These are phyloP conservation scores for Fusarium caatingaense DNA, from an alignment of 2,329 filamentous ascomycete species.

Conservation along the genomic window DNA sequence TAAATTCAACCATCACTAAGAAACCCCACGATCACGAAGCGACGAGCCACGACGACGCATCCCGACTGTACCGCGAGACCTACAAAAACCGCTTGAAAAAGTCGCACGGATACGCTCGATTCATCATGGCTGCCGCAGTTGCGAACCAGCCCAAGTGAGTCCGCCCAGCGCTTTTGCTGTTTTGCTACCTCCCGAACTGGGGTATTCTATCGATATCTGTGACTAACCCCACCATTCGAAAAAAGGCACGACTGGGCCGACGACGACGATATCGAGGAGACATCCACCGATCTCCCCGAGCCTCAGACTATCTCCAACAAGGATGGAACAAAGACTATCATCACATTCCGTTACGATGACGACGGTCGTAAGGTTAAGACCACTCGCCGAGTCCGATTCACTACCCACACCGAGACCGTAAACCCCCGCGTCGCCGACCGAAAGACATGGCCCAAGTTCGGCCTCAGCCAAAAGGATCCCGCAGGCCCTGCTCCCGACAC, in stretches of 20 bases:
- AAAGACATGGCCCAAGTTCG: conserved; percentile 93
- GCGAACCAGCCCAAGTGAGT: conserved; percentile 57
- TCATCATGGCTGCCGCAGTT: conserved; percentile 55
- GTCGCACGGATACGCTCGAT: conserved; percentile 34
- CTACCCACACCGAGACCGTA: conserved; percentile 89
- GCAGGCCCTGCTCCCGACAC: conserved; percentile 88
- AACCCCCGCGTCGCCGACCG: conserved; percentile 97
- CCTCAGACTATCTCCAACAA: conserved; percentile 95
- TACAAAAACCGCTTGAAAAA: conserved; percentile 22
- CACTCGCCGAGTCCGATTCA: conserved; percentile 93
- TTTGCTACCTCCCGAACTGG: conserved; percentile 22
- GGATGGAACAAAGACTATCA: conserved; percentile 96
- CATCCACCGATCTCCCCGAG: conserved; percentile 76
- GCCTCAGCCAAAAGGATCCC: conserved; percentile 85
- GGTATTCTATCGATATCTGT: conserved; percentile 38
- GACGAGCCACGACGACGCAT: conserved; percentile 42
- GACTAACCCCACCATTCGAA: conserved; percentile 54
- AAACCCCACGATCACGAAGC: conserved; percentile 54
- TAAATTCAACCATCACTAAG: conserved; percentile 53
- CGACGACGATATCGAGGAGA: conserved; percentile 88
- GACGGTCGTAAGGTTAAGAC: conserved; percentile 97
- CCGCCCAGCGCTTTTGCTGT: conserved; percentile 18
- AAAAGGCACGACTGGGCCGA: conserved; percentile 89
- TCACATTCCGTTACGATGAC: conserved; percentile 91
- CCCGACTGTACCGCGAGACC: conserved; percentile 34